Percentiles rank a stretch among this genome's conserved stretches.
Evolutionary conservation across 257 asterid species (phyloP).

Genomic region (Nemophila menziesii): DNA sequence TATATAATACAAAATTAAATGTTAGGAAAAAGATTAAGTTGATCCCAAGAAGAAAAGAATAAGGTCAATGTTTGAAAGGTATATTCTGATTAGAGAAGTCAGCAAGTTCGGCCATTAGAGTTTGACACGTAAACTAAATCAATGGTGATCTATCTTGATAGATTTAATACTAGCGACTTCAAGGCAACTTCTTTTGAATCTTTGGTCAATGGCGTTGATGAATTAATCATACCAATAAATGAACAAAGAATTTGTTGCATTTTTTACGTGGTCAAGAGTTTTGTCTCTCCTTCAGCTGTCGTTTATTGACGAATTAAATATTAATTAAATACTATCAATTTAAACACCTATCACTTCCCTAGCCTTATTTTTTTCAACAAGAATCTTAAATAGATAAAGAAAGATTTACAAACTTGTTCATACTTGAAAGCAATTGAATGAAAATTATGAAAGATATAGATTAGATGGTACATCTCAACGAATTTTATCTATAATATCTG

Average conservation of each 20-base stretch:
- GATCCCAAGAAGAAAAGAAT: background rate
- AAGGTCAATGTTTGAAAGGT: conserved; percentile 18
- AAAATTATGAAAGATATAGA: too few species aligned
- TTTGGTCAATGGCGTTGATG: background rate
- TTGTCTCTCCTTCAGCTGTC: background rate
- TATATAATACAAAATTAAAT: background rate
- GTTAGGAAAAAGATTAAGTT: background rate
- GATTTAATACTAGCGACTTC: conserved; percentile 23
- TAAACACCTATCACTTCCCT: too few species aligned
- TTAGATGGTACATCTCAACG: too few species aligned
- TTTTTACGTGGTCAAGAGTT: background rate
- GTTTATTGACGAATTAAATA: too few species aligned
- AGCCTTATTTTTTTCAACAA: background rate
- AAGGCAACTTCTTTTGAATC: conserved; percentile 22
- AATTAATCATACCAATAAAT: background rate
- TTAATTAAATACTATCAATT: too few species aligned
- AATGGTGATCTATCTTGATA: conserved; percentile 11
- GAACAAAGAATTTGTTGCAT: background rate
- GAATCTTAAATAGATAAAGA: too few species aligned
- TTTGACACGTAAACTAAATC: conserved; percentile 55
- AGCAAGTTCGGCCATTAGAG: conserved; percentile 38
- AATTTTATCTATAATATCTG: too few species aligned
- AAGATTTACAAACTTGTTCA: too few species aligned
- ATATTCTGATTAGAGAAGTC: conserved; percentile 27
- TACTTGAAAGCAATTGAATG: too few species aligned